Evolutionary conservation across 2,329 filamentous ascomycete genomes (phyloP).

Genomic region (Thermothelomyces thermophilus): DNA sequence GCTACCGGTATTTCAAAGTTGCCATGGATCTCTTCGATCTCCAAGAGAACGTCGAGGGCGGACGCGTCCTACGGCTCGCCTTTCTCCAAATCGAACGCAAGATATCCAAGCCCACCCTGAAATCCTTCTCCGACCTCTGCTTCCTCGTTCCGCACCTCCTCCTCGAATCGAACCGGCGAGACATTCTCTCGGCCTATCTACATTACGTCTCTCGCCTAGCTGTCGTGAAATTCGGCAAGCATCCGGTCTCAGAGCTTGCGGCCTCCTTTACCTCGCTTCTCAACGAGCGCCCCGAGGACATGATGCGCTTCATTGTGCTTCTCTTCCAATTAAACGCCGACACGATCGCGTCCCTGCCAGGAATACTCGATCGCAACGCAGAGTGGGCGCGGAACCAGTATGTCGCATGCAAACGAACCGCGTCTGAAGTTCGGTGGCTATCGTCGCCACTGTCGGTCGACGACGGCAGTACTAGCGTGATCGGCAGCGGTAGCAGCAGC

Average conservation of each 20-base stretch:
- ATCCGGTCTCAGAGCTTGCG: constrained; percentile 21
- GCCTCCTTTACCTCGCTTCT: constrained; percentile 18
- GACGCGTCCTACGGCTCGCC: constrained; percentile 22
- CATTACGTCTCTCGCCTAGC: constrained; percentile 18
- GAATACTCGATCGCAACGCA: constrained; percentile 18
- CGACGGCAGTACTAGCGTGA: no score
- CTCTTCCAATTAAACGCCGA: constrained; percentile 22
- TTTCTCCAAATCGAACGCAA: constrained; percentile 24
- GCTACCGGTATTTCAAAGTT: constrained; percentile 24
- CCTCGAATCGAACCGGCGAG: constrained; percentile 19
- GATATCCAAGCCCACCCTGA: constrained; percentile 20
- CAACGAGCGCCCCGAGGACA: constrained; percentile 17
- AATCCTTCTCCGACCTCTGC: constrained; percentile 24
- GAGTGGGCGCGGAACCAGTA: constrained; percentile 23
- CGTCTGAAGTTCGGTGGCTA: not conserved
- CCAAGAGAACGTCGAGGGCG: constrained; percentile 19
- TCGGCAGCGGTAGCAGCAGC: not conserved
- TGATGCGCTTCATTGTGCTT: constrained; percentile 23
- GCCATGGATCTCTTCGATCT: constrained; percentile 25
- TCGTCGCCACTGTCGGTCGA: not conserved
- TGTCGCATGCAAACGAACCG: constrained; percentile 21
- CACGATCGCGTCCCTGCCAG: constrained; percentile 15
- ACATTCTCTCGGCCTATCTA: constrained; percentile 23
- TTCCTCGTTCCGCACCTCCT: constrained; percentile 23
- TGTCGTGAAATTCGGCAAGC: constrained; percentile 21